These are phyloP conservation scores for Lachnellula hyalina DNA, from an alignment of 2,329 filamentous ascomycete genomes.

Conservation along the genomic window DNA sequence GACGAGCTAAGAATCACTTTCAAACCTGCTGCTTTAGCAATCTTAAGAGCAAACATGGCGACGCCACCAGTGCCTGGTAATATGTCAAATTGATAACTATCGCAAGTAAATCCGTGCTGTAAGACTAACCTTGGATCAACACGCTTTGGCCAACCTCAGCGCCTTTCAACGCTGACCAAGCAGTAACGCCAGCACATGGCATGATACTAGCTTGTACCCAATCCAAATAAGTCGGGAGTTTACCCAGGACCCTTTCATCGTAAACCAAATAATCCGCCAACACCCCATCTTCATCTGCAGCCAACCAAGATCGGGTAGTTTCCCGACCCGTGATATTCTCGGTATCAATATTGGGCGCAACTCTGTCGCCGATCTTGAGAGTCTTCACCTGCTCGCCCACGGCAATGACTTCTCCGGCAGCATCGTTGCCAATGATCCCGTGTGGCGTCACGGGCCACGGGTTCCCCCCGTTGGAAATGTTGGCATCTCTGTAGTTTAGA, in stretches of 20 bases:
- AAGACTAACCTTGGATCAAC: constrained; percentile 29
- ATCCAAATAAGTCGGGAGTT: constrained; percentile 40
- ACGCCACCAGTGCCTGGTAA: constrained; percentile 32
- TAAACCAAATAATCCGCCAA: constrained; percentile 39
- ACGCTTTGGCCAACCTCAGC: constrained; percentile 36
- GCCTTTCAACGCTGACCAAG: constrained; percentile 43
- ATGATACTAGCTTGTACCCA: constrained; percentile 37
- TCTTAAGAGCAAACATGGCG: constrained; percentile 13
- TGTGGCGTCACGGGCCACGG: background rate
- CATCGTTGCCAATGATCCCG: constrained; percentile 5
- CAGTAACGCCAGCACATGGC: constrained; percentile 42
- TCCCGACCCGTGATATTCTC: background rate
- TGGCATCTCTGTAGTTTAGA: constrained; percentile 13
- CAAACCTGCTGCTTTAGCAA: background rate
- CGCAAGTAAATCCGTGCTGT: background rate
- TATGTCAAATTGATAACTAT: background rate
- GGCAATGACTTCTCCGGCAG: constrained; percentile 5
- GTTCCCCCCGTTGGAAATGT: background rate
- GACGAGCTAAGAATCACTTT: constrained; percentile 47
- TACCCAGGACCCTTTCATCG: constrained; percentile 24
- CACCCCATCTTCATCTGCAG: constrained; percentile 33
- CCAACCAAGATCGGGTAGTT: constrained; percentile 14
- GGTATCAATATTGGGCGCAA: constrained; percentile 24
- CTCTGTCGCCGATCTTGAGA: constrained; percentile 30
- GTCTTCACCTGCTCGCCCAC: constrained; percentile 28